Conservation (phyloP, 2,329 filamentous ascomycete species). For the Lithohypha guttulata region DNA sequence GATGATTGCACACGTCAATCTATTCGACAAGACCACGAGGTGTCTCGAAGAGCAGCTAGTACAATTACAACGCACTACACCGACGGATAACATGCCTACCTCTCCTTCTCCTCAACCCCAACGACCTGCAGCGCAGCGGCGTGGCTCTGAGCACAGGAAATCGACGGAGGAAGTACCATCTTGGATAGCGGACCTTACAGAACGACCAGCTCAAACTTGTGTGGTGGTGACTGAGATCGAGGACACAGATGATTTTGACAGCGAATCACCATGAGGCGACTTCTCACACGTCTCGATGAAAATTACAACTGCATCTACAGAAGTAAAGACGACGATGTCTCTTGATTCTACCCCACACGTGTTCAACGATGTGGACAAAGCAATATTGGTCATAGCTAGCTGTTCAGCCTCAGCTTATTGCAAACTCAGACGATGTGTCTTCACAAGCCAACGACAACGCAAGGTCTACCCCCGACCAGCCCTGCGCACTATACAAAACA, state of each 20-base stretch:
- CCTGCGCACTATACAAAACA: no score
- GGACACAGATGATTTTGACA: constrained; percentile 2
- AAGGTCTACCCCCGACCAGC: no score
- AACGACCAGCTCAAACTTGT: neutral
- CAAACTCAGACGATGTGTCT: no score
- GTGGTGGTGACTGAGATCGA: constrained; percentile 1
- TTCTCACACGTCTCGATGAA: no score
- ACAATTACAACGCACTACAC: neutral
- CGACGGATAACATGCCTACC: neutral
- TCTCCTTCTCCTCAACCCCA: no score
- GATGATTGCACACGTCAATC: constrained; percentile 9
- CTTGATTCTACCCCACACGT: no score
- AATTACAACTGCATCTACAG: constrained; percentile 19
- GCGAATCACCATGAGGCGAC: neutral
- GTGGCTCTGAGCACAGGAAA: neutral
- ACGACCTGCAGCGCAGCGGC: neutral
- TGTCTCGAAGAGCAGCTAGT: constrained; percentile 1
- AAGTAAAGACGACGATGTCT: no score
- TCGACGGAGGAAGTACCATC: neutral
- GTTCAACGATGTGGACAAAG: no score
- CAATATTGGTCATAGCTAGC: no score
- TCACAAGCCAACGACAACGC: no score
- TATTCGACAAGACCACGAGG: constrained; percentile 6
- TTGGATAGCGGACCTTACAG: neutral
- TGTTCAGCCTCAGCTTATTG: no score